Percentiles rank a stretch among this genome's conserved stretches.
Evolutionary conservation across 495 filamentous ascomycete species (phyloP).

Genomic region (Cudoniella acicularis): DNA sequence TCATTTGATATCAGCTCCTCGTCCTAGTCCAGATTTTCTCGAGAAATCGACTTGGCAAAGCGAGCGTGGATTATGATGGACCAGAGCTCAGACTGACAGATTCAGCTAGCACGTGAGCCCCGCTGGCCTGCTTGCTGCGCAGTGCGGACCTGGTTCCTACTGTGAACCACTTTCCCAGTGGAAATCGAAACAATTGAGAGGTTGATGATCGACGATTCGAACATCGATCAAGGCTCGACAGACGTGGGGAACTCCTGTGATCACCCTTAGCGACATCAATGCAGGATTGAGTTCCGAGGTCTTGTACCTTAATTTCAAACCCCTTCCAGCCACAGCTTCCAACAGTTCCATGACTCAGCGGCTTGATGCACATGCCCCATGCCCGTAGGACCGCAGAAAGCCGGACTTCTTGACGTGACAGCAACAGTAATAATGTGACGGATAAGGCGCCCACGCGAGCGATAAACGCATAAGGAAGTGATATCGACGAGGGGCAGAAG

Average conservation of each 20-base stretch:
- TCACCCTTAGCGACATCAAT: not conserved
- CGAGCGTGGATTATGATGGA: not conserved
- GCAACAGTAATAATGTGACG: not conserved
- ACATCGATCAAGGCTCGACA: not conserved
- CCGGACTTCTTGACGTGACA: not conserved
- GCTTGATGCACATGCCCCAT: not conserved
- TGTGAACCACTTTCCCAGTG: not conserved
- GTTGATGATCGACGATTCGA: not conserved
- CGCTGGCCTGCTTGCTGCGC: not conserved
- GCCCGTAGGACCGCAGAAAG: not conserved
- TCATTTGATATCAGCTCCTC: not conserved
- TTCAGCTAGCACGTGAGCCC: not conserved
- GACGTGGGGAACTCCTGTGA: not conserved
- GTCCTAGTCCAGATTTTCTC: not conserved
- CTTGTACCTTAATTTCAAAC: constrained; percentile 3
- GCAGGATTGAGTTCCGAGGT: not conserved
- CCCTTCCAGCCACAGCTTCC: not conserved
- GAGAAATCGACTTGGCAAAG: not conserved
- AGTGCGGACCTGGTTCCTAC: not conserved
- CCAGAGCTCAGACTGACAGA: not conserved
- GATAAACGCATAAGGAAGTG: not conserved
- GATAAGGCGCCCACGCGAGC: not conserved
- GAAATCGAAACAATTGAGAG: not conserved
- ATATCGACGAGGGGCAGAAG: not conserved
- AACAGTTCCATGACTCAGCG: constrained; percentile 11